Base-by-base conservation (phyloP, 140 eudicot genomes). In the Oenanthe javanica region DNA sequence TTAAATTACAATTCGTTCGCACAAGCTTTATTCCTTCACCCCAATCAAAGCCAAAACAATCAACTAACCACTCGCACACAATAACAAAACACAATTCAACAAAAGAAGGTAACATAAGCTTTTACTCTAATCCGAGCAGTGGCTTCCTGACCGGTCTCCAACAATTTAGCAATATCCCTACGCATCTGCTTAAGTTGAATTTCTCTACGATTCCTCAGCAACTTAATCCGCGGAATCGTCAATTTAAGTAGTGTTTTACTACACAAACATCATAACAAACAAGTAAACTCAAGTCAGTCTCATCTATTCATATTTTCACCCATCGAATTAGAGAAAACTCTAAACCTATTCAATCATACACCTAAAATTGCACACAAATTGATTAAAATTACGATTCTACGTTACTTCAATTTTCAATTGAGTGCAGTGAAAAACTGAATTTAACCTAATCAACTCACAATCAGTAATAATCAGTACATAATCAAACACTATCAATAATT, bases 141-240 rank as follows among this genome's bases (percentile, higher is more conserved):
- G 40, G 99, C 99, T 89, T 95, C 99, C 87, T 95, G 99, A 78
- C 99, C 99, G 76, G 97, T 90, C 87, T 92, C 99, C 43, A 95
- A 88, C 27, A 95, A 94, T 80, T 92, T 95, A 18, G 99, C 99
- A 77, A 95, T 95, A 52, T 95, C 99, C 14, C 89, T 88, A 13
- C 99, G 90, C 99, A 95, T 90, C 89, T 92, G 97, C 95, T 86
- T 95, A 15, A 95, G 75, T 85, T 95, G 97, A 90, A 87, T 82
- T 88, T 95, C 99, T 86, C 97, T 92, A 42, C 99, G 88, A 70
- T 95, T 95, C 85, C 99, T 89, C 91, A 92, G 79, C 81, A 95
- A 78, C 85, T 95, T 95, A 27, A 95, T 95, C 49, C 99, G 90
- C 1, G 99, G 99, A 75, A 95, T 92, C 11, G 97, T 89, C 75